phyloP scores from a whole-genome alignment of 345 rosid genomes.

The Gossypium australe region DNA sequence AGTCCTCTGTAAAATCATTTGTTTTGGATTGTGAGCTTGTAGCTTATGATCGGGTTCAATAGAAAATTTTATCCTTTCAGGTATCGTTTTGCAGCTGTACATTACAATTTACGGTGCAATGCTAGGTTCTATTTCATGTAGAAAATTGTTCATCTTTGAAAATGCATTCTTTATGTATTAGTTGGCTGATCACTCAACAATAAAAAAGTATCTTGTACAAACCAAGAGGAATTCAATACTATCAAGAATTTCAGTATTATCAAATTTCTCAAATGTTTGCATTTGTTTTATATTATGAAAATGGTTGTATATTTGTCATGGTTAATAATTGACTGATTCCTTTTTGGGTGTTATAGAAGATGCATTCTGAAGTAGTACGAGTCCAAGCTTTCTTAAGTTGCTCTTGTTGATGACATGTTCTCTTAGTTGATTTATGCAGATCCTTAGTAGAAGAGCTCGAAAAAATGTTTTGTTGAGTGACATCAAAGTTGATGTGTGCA shows the following conservation, averaged over 20 bases:
- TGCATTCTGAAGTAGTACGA: neutral
- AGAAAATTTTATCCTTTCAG: conserved; percentile 88
- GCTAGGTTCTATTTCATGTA: neutral
- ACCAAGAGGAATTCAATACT: neutral
- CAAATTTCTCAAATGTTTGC: neutral
- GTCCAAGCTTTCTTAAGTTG: conserved; percentile 11
- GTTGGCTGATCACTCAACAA: neutral
- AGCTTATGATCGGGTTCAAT: conserved; percentile 71
- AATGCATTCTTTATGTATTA: neutral
- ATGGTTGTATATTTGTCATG: neutral
- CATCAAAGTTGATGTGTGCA: conserved; percentile 88
- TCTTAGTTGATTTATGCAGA: conserved; percentile 30
- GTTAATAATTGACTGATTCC: neutral
- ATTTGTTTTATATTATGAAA: neutral
- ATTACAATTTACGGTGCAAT: neutral
- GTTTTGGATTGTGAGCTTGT: conserved; percentile 91
- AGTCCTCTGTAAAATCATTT: conserved; percentile 59
- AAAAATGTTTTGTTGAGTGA: conserved; percentile 76
- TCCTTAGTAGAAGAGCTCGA: conserved; percentile 75
- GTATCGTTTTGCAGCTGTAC: conserved; percentile 29
- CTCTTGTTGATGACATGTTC: conserved; percentile 9
- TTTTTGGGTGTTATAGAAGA: neutral
- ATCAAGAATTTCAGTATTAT: neutral
- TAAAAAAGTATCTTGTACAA: neutral
- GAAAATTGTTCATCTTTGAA: neutral